phyloP scores from a whole-genome alignment of 2,329 filamentous ascomycete genomes.

The Phaeoacremonium minimum region DNA sequence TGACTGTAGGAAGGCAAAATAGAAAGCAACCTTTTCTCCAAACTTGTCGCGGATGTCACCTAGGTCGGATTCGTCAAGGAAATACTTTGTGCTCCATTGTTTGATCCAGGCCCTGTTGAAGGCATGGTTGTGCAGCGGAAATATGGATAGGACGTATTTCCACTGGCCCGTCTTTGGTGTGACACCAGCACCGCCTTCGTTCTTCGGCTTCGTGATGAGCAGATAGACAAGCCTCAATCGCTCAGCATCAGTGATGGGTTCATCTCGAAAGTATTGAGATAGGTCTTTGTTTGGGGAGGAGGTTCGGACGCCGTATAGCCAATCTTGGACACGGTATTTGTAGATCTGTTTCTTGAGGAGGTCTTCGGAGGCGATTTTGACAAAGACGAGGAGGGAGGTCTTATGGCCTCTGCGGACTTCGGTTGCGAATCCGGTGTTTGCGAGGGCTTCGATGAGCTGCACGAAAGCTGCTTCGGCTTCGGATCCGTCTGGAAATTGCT shows the following conservation, averaged over 20 bases:
- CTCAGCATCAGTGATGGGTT: constrained; percentile 84
- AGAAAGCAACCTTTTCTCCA: constrained; percentile 84
- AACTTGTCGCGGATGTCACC: constrained; percentile 72
- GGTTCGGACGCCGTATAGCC: constrained; percentile 83
- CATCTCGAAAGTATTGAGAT: constrained; percentile 59
- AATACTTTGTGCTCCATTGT: constrained; percentile 68
- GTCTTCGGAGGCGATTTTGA: constrained; percentile 71
- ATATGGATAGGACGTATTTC: constrained; percentile 69
- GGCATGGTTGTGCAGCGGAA: constrained; percentile 71
- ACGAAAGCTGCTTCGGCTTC: constrained; percentile 73
- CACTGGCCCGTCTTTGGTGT: constrained; percentile 65
- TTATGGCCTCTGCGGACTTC: constrained; percentile 80
- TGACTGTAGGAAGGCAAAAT: constrained; percentile 89
- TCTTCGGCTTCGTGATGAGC: constrained; percentile 68
- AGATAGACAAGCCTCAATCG: constrained; percentile 83
- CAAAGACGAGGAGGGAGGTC: constrained; percentile 75
- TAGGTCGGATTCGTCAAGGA: constrained; percentile 62
- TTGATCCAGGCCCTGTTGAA: constrained; percentile 76
- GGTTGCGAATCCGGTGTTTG: constrained; percentile 75
- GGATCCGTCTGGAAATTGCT: constrained; percentile 50
- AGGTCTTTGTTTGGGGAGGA: constrained; percentile 73
- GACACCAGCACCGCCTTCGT: constrained; percentile 76
- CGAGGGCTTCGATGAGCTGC: constrained; percentile 70
- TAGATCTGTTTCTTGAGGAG: constrained; percentile 79
- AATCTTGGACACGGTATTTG: constrained; percentile 84